These are phyloP conservation scores for Xylaria scruposa DNA, from an alignment of 495 filamentous ascomycete species.

Conservation along the genomic window DNA sequence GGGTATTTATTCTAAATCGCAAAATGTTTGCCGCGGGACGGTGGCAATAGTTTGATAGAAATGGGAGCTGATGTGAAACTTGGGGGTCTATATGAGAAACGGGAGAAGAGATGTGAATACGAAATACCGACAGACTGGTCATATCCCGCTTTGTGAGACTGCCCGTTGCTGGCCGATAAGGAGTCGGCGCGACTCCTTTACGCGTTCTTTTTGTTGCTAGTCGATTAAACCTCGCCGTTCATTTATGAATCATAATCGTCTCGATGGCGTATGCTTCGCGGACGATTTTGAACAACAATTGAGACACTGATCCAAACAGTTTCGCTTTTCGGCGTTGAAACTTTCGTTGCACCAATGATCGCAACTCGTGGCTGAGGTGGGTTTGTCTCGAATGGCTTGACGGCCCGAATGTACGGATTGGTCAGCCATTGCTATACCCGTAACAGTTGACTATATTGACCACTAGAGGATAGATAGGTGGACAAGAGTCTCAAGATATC, in stretches of 20 bases:
- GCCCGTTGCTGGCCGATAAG: neutral
- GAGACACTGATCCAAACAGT: constrained; percentile 4
- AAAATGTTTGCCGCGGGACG: neutral
- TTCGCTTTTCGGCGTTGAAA: neutral
- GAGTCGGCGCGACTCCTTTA: neutral
- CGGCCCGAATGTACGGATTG: constrained; percentile 22
- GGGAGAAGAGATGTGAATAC: neutral
- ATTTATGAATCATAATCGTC: neutral
- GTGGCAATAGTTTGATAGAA: neutral
- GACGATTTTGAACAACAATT: neutral
- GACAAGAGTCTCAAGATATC: constrained; percentile 10
- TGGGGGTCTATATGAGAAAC: neutral
- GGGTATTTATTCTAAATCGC: neutral
- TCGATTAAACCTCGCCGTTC: constrained; percentile 1
- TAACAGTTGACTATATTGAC: constrained; percentile 1
- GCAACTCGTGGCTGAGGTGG: neutral
- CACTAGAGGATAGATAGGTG: neutral
- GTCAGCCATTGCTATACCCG: constrained; percentile 2
- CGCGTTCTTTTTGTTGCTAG: neutral
- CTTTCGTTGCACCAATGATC: constrained; percentile 9
- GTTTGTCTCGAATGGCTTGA: constrained; percentile 4
- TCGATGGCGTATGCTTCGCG: neutral
- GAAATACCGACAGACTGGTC: constrained; percentile 11
- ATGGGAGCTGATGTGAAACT: constrained; percentile 4
- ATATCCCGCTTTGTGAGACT: neutral